Evolutionary conservation across 2,329 filamentous ascomycete genomes (phyloP).

Genomic region (Gnomoniopsis sp.): DNA sequence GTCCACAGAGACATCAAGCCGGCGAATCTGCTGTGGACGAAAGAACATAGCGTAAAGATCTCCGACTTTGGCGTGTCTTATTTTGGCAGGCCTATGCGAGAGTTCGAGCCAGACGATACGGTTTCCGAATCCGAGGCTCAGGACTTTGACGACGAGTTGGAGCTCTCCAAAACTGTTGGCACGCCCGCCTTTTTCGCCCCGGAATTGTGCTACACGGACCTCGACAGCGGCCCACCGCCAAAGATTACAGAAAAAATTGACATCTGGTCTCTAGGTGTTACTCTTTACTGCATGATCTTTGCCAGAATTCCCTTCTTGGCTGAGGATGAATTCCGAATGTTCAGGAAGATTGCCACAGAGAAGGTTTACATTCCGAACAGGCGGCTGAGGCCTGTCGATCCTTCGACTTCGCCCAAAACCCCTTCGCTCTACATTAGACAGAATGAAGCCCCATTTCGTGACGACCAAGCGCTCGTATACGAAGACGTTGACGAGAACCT

Average conservation of each 20-base stretch:
- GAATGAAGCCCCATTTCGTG: constrained; percentile 65
- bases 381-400: constrained; percentile 73
- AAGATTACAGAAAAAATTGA: constrained; percentile 92
- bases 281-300: constrained; percentile 91
- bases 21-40: constrained; percentile 86
- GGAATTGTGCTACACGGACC: constrained; percentile 87
- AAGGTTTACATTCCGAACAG: constrained; percentile 85
- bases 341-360: constrained; percentile 84
- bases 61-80: constrained; percentile 99
- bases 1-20: constrained; percentile 84
- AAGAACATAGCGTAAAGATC: constrained; percentile 86
- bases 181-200: constrained; percentile 97
- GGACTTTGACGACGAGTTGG: constrained; percentile 88
- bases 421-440: constrained; percentile 54
- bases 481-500: constrained; percentile 81
- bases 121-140: constrained; percentile 77
- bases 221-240: constrained; percentile 59
- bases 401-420: constrained; percentile 52
- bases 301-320: constrained; percentile 91
- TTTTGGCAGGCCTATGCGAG: constrained; percentile 81
- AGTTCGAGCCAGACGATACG: constrained; percentile 74
- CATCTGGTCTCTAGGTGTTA: constrained; percentile 95
- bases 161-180: constrained; percentile 96
- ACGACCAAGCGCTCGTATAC: constrained; percentile 76
- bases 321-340: constrained; percentile 88